Evolutionary conservation across 805 yeast genomes (phyloP).

Genomic region (Kluyveromyces aestuarii): DNA sequence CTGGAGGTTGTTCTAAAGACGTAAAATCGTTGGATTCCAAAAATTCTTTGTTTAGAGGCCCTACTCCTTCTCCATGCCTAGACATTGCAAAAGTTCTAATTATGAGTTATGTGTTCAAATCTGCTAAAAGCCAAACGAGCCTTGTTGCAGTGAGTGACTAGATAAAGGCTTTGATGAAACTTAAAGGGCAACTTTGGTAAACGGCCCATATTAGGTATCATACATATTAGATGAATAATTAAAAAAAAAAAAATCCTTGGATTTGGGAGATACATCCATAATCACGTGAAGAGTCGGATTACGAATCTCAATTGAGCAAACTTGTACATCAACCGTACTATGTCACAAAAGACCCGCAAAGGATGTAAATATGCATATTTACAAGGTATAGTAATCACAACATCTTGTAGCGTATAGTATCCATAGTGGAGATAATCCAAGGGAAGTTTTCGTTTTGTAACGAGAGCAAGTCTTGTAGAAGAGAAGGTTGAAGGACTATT

Average conservation of each 20-base stretch:
- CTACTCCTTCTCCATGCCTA: neutral
- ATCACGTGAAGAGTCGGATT: neutral
- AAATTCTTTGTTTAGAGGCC: neutral
- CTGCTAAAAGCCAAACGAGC: neutral
- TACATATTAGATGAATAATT: neutral
- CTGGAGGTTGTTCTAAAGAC: slow-evolving; percentile 17
- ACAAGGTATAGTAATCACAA: neutral
- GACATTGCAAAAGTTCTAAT: neutral
- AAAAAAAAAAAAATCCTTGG: too few relatives aligned
- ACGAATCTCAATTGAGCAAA: too few relatives aligned
- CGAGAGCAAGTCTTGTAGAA: neutral
- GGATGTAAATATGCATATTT: too few relatives aligned
- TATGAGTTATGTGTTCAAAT: neutral
- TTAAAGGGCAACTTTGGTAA: neutral
- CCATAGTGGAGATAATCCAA: neutral
- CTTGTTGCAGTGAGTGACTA: too few relatives aligned
- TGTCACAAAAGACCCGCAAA: too few relatives aligned
- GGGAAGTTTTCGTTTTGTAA: neutral
- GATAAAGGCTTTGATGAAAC: neutral
- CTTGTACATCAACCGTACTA: too few relatives aligned
- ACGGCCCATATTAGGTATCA: neutral
- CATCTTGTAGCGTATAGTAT: neutral
- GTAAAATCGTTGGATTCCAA: slow-evolving; percentile 13
- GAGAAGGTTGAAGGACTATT: neutral
- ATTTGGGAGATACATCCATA: neutral